A percentile compares a stretch with the other conserved stretches of the same genome.
Conservation (phyloP, 495 filamentous ascomycete genomes). For the Coniosporium apollinis region DNA sequence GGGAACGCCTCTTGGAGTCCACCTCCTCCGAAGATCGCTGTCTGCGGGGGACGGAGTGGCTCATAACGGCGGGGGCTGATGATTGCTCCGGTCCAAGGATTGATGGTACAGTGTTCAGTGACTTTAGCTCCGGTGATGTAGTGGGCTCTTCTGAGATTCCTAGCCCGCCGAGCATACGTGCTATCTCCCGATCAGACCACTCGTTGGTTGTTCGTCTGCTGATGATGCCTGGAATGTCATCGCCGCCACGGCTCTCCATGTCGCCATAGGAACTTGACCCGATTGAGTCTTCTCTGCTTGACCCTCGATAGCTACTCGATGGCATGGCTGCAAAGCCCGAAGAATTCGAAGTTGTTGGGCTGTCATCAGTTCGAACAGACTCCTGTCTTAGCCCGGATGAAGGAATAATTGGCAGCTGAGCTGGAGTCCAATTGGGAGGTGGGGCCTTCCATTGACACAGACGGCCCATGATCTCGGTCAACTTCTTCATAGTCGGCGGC, state of each 20-base stretch:
- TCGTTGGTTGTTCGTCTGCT: conserved; percentile 52
- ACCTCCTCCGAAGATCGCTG: conserved; percentile 66
- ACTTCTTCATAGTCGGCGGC: conserved; percentile 74
- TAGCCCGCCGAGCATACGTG: conserved; percentile 41
- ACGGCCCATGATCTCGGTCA: conserved; percentile 67
- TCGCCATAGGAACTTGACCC: conserved; percentile 76
- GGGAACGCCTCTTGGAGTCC: conserved; percentile 54
- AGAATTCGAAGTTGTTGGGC: conserved; percentile 67
- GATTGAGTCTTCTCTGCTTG: conserved; percentile 71
- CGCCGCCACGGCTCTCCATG: conserved; percentile 59
- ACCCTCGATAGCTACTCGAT: conserved; percentile 56
- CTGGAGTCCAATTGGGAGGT: conserved; percentile 26
- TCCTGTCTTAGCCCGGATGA: conserved; percentile 45
- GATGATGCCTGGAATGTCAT: conserved; percentile 62
- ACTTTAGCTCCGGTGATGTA: conserved; percentile 5
- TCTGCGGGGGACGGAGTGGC: conserved; percentile 31
- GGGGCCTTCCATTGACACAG: conserved; percentile 90
- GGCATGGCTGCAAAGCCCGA: conserved; percentile 55
- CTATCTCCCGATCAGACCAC: conserved; percentile 35
- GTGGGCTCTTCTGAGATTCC: conserved; percentile 44
- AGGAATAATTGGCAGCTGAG: conserved; percentile 36
- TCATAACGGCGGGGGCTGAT: conserved; percentile 51
- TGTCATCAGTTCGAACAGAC: conserved; percentile 49
- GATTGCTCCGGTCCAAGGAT: conserved; percentile 45
- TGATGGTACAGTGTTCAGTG: conserved; percentile 26